Evolutionary conservation across 495 filamentous ascomycete species (phyloP).

Genomic region (Penicillium soppii): DNA sequence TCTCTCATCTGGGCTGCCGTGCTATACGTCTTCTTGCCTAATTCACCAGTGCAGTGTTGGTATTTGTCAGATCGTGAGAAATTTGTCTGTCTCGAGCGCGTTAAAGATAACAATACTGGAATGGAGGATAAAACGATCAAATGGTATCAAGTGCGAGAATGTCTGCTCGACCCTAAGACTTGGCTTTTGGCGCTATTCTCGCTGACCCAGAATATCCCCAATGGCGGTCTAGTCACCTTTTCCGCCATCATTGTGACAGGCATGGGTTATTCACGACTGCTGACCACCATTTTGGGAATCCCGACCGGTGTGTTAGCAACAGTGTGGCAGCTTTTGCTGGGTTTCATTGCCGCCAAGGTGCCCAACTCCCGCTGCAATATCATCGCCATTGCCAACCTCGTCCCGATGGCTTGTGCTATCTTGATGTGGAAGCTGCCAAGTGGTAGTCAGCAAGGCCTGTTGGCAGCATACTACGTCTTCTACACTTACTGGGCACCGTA

Average conservation of each 20-base stretch:
- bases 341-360: slow-evolving; percentile 34
- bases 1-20: slow-evolving; percentile 37
- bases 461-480: slow-evolving; percentile 23
- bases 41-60: slow-evolving; percentile 48
- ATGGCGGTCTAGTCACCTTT: slow-evolving; percentile 38
- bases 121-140: slow-evolving; percentile 48
- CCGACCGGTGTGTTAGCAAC: slow-evolving; percentile 32
- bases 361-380: slow-evolving; percentile 35
- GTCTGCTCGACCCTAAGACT: slow-evolving; percentile 44
- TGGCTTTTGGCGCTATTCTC: slow-evolving; percentile 29
- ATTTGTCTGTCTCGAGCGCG: slow-evolving; percentile 49
- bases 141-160: slow-evolving; percentile 52
- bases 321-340: slow-evolving; percentile 30
- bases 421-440: slow-evolving; percentile 35
- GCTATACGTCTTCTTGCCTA: slow-evolving; percentile 46
- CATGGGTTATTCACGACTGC: slow-evolving; percentile 32
- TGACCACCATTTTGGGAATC: slow-evolving; percentile 34
- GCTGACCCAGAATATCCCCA: slow-evolving; percentile 26
- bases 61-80: slow-evolving; percentile 44
- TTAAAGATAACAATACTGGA: slow-evolving; percentile 55
- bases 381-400: slow-evolving; percentile 26
- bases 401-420: slow-evolving; percentile 35
- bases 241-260: slow-evolving; percentile 35
- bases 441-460: slow-evolving; percentile 31
- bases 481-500: slow-evolving; percentile 41